Evolutionary conservation across 2,329 filamentous ascomycete species (phyloP).

Genomic region (Xylariales sp.): DNA sequence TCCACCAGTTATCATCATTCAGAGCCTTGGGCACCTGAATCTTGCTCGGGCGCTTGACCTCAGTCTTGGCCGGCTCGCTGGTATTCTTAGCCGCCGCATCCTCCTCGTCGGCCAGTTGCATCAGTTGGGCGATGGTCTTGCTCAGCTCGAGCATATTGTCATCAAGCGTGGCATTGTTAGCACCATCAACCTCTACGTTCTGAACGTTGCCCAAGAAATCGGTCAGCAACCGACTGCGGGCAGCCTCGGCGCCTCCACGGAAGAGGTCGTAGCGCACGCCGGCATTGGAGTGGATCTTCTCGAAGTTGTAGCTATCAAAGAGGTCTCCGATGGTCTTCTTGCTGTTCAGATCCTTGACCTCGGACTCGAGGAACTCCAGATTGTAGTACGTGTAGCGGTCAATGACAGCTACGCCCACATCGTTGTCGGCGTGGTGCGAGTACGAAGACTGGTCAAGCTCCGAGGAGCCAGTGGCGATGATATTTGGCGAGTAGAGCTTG

Average conservation of each 20-base stretch:
- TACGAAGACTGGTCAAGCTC: slow-evolving; percentile 96
- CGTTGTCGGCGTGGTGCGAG: slow-evolving; percentile 95
- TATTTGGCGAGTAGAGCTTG: slow-evolving; percentile 96
- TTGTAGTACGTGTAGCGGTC: slow-evolving; percentile 99
- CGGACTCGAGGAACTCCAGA: slow-evolving; percentile 89
- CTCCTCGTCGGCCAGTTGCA: slow-evolving; percentile 42
- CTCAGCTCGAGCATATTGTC: slow-evolving; percentile 78
- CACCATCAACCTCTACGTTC: slow-evolving; percentile 81
- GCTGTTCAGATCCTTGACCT: slow-evolving; percentile 79
- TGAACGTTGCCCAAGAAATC: slow-evolving; percentile 99
- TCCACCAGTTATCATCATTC: slow-evolving; percentile 63
- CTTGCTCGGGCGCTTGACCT: slow-evolving; percentile 23
- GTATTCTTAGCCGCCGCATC: slow-evolving; percentile 25
- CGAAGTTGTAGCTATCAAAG: slow-evolving; percentile 93
- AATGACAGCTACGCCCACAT: slow-evolving; percentile 96
- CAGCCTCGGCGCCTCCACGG: slow-evolving; percentile 72
- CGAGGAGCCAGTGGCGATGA: slow-evolving; percentile 94
- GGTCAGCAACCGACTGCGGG: slow-evolving; percentile 76
- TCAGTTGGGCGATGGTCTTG: slow-evolving; percentile 55
- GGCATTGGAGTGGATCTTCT: slow-evolving; percentile 89
- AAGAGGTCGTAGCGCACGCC: slow-evolving; percentile 97
- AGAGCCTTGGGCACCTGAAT: slow-evolving; percentile 54
- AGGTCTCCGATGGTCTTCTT: slow-evolving; percentile 90
- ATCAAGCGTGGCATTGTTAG: slow-evolving; percentile 53
- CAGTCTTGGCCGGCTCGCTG: slow-evolving; percentile 17